Base-by-base conservation (phyloP, 2,329 filamentous ascomycete genomes). In the Rosellinia necatrix region DNA sequence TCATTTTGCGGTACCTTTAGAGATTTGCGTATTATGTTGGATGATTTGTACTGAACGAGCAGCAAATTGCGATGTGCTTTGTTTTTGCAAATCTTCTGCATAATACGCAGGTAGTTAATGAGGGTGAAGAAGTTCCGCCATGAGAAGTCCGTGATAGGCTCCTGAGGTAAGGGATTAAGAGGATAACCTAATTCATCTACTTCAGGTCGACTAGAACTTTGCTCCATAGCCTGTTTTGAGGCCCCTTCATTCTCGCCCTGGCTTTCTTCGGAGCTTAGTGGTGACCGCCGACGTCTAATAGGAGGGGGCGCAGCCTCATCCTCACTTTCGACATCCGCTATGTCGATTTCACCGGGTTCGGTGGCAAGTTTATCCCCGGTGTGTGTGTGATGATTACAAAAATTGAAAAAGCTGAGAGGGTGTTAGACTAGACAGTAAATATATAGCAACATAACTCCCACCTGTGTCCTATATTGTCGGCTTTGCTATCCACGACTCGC, bases 1-100 rank as follows among this genome's bases (percentile, higher is more conserved):
- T 91, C 84, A 2, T 87, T 88, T 68, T 99, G 91, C 0, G 93
- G 93, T 19, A 97, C 89, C 65, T 94, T 93, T 13, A 99, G 84
- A 5, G 90, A 88, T 73, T 96, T 97, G 66, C 92, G 89, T 22
- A 99, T 83, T 66, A 97, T 96, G 56, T 91, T 91, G 54, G 88
- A 92, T 43, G 89, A 94, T 75, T 97, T 97, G 80, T 97, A 97
- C 68, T 93, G 90, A 30, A 99, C 92, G 48, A 99, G 85, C 46
- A 97, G 82, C 12, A 99, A 81, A 72, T 96, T 96, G 52, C 94
- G 89, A 75, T 99, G 94, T 1, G 93, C 91, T 75, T 97, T 97
- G 74, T 90, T 84, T 67, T 96, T 96, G 75, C 92, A 97, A 57
- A 97, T 89, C 75, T 99, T 99, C 70, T 99, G 94, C 84, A 99